These are phyloP conservation scores for Rhododendron simsii DNA, from an alignment of 148 eudicot genomes.

Conservation along the genomic window DNA sequence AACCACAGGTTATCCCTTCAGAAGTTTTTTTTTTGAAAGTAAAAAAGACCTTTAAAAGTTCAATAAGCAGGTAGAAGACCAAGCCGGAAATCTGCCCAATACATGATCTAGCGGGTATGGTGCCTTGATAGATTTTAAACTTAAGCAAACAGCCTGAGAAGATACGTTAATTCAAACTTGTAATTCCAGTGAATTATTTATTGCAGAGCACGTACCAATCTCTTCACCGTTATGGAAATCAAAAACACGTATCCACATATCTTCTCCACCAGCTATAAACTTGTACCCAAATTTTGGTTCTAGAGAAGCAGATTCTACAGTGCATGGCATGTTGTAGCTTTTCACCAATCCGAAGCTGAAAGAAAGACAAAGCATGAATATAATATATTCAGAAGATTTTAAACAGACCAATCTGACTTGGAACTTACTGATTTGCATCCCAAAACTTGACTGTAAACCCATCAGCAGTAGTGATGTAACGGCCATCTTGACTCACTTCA, in stretches of 20 bases:
- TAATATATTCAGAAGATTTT: neutral
- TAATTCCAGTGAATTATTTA: neutral
- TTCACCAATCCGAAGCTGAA: slow-evolving; percentile 76
- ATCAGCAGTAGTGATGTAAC: slow-evolving; percentile 83
- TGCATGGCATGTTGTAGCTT: slow-evolving; percentile 79
- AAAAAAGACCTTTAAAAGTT: neutral
- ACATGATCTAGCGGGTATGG: neutral
- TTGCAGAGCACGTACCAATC: slow-evolving; percentile 37
- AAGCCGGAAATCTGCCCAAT: neutral
- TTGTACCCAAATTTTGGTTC: slow-evolving; percentile 79
- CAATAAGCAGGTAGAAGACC: neutral
- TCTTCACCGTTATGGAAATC: slow-evolving; percentile 82
- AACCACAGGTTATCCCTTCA: slow-evolving; percentile 24
- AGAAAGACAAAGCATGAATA: slow-evolving; percentile 4
- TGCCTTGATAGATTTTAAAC: neutral
- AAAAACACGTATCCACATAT: slow-evolving; percentile 80
- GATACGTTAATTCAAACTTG: neutral
- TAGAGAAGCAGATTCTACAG: slow-evolving; percentile 74
- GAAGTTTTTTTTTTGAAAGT: too few relatives aligned
- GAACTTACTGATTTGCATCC: slow-evolving; percentile 81
- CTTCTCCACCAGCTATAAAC: slow-evolving; percentile 82
- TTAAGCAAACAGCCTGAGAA: neutral
- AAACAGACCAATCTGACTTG: neutral
- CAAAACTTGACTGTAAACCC: slow-evolving; percentile 79
- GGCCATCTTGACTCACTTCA: slow-evolving; percentile 88